Evolutionary conservation across 83 land plant genomes (phyloP), one percentile per base, ranked within the genome.

Genomic region (Picea engelmannii): DNA sequence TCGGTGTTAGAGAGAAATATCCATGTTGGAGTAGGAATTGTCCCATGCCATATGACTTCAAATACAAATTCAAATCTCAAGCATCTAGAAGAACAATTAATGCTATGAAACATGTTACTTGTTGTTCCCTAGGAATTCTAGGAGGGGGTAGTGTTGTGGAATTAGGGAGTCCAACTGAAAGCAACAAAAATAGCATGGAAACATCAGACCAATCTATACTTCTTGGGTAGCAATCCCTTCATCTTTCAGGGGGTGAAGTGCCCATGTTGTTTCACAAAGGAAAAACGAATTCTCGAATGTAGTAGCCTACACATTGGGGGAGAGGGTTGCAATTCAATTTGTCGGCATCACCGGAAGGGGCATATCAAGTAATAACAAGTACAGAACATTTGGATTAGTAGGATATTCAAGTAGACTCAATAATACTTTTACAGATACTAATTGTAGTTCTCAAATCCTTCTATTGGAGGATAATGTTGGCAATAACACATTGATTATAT

Each of bases 121-220:
- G 61, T 23, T 21, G 31, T 55, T 52, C 60, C 16, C 18, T 24
- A 23, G 62, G 47, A 58, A 76, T 76, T 24, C 0, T 13, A 13
- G 78, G 31, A 76, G 62, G 62, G 6, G 78, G 58, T 27, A 40
- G 1, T 40, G 9, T 76, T 15, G 61, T 76, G 31, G 78, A 76
- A 20, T 55, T 17, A 12, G 17, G 78, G 78, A 47, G 12, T 52
- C 24, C 78, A 76, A 58, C 12, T 58, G 62, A 76, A 76, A 76
- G 78, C 6, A 24, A 16, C n/a, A 58, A 27, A 3, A 55, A 24
- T 58, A 76, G 20, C 12, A 23, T 76, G 78, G 60, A 4, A 40
- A 21, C 23, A 24, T 76, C 25, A 76, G 35, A 25, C 25, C 61
- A 58, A 21, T 24, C 16, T 76, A 24, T 12, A 76, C 11, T 52